These are phyloP conservation scores for Penicillium sp. DNA, from an alignment of 2,329 filamentous ascomycete species.

Conservation along the genomic window DNA sequence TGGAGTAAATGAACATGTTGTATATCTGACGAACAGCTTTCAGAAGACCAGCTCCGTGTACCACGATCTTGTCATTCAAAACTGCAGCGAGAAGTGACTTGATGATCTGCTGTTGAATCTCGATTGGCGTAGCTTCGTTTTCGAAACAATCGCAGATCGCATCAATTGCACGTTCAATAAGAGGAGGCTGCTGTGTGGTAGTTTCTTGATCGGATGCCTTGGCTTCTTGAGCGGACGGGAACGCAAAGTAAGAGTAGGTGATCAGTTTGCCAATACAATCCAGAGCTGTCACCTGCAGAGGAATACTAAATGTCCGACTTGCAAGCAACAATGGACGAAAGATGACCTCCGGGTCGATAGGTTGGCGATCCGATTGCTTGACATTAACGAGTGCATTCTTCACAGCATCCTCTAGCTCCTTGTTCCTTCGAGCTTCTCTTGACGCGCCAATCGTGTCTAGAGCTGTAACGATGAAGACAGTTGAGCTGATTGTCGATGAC, in stretches of 20 bases:
- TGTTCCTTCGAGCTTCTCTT: conserved; percentile 87
- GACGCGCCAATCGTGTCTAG: conserved; percentile 89
- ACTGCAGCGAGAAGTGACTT: conserved; percentile 95
- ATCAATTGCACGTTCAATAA: conserved; percentile 97
- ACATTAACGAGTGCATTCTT: conserved; percentile 83
- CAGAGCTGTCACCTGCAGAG: conserved; percentile 85
- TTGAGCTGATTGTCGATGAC: conserved; percentile 79
- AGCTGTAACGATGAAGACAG: conserved; percentile 93
- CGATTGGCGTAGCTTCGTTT: conserved; percentile 87
- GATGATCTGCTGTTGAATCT: conserved; percentile 96
- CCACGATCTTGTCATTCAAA: conserved; percentile 97
- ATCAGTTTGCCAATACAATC: conserved; percentile 99
- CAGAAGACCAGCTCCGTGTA: conserved; percentile 91
- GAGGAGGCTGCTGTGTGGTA: conserved; percentile 60
- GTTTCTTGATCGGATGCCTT: conserved; percentile 30
- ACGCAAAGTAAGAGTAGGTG: conserved; percentile 96
- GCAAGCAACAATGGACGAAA: conserved; percentile 91
- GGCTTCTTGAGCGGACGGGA: conserved; percentile 55
- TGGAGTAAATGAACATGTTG: conserved; percentile 96
- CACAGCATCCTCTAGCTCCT: conserved; percentile 79
- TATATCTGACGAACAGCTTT: conserved; percentile 98
- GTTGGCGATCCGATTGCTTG: conserved; percentile 78
- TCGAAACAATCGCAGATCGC: conserved; percentile 99
- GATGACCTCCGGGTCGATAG: conserved; percentile 87
- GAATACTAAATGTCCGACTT: conserved; percentile 81